Base-by-base conservation (phyloP, 495 filamentous ascomycete species). In the Penicillium simplicissimum region DNA sequence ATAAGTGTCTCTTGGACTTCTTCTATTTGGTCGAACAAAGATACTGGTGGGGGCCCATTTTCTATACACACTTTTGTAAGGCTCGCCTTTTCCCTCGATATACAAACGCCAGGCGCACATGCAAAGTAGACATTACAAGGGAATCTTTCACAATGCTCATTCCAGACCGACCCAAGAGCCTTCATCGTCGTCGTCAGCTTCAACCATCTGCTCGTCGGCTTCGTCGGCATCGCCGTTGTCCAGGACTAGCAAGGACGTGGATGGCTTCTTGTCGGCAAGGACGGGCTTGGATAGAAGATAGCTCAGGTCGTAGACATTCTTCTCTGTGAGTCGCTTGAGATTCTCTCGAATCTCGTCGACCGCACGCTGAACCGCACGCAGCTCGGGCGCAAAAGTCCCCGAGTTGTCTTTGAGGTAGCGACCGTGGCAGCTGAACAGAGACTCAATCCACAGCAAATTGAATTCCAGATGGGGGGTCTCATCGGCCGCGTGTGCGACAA, bases 391-490 rank as follows among this genome's bases (percentile, higher is more conserved):
- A 40, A 93, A 87, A 60, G 86, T 86, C 11, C 82, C 86, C 14
- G 85, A 79, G 70, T 94, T 88, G 47, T 94, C 90, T 59, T 89
- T 89, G 67, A 98, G 76, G 79, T 89, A 90, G 19, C 87, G 80
- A 33, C 95, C 95, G 72, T 97, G 95, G 61, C 80, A 84, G 63
- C 87, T 87, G 60, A 97, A 79, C 33, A 97, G 71, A n/a, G 88
- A 84, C 71, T 94, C 89, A 62, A 97, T 87, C 95, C 95, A 98
- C 14, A 92, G 71, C 58, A 98, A 76, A 70, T 94, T 93, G 75
- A 97, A 95, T 74, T 98, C 95, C 19, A 98, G 79, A 77, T 96
- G 93, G 2, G 93, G 94, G 1, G 86, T 92, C 62, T 95, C 88
- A 64, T 97, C 93, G n/a, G 88, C 89, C 61, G 92, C 89, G 47